These are phyloP conservation scores for Sporisorium exsertum DNA, from an alignment of 1,284 basidiomycete genomes.

Conservation along the genomic window DNA sequence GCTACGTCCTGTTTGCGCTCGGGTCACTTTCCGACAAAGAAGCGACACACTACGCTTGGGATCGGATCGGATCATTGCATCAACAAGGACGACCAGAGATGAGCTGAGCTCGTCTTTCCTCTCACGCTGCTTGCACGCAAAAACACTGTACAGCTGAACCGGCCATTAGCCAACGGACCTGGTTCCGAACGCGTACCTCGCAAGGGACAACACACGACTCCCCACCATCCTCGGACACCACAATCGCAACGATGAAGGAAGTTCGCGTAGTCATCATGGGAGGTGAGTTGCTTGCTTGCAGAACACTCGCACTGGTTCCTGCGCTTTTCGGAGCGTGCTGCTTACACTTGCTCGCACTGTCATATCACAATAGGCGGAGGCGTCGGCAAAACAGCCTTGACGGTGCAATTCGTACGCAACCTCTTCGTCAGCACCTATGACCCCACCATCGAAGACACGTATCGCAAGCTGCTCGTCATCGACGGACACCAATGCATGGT, in stretches of 20 bases:
- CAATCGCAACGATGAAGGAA: slow-evolving; percentile 50
- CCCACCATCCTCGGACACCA: neutral
- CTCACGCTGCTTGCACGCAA: neutral
- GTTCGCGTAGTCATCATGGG: slow-evolving; percentile 62
- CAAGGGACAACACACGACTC: too few relatives aligned
- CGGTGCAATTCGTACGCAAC: slow-evolving; percentile 62
- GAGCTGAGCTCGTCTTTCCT: neutral
- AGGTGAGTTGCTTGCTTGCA: slow-evolving; percentile 34
- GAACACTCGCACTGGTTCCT: neutral
- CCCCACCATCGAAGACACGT: slow-evolving; percentile 67
- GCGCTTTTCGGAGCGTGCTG: too few relatives aligned
- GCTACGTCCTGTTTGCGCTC: neutral
- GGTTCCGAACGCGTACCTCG: too few relatives aligned
- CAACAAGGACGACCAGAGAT: neutral
- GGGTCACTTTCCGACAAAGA: neutral
- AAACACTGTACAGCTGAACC: neutral
- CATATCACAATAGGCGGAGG: slow-evolving; percentile 49
- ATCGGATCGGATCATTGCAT: neutral
- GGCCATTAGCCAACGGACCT: too few relatives aligned
- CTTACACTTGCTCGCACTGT: neutral
- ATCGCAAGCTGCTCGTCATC: slow-evolving; percentile 58
- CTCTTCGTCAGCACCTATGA: slow-evolving; percentile 64
- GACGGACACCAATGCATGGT: slow-evolving; percentile 61
- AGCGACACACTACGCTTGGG: neutral
- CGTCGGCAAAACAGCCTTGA: slow-evolving; percentile 64